Base-by-base conservation (phyloP, 2,329 filamentous ascomycete genomes). In the Diaporthe australafricana region DNA sequence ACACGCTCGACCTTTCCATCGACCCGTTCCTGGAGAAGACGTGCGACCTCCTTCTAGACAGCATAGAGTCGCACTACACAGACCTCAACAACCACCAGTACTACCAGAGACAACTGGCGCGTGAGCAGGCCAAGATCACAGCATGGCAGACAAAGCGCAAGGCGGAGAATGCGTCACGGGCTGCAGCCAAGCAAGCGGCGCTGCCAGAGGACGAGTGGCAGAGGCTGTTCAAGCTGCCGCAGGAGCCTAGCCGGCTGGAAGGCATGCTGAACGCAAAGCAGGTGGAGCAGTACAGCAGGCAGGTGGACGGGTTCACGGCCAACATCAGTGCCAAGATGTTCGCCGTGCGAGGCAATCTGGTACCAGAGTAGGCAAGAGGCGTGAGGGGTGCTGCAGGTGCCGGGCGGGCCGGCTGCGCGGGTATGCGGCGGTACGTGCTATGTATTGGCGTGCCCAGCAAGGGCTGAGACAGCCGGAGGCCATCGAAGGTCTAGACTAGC, bases 11-110 rank as follows among this genome's bases (percentile, higher is more conserved):
- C 78, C 91, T 99, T 74, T 94, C 93, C 76, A 97, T 98, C 83
- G 96, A 99, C 82, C 96, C 96, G 40, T 98, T 97, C 88, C 91
- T 99, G 60, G 96, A 98, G 89, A 98, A 98, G 90, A 98, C 96
- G 67, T 98, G 95, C 85, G 96, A 99, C 81, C 90, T 98, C 77
- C 90, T 99, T 71, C 91, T 98, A 75, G 96, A 99, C 81, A 95
- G 93, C 87, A 98, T 99, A 82, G 96, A 99, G 87, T 93, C 93
- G 70, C 96, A 99, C 87, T 96, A 98, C 86, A 98, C 95, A 73
- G 96, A 99, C 85, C 93, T 97, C 82, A 98, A 98, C 91, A 99
- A 99, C 89, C 96, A 97, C 87, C 95, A 98, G 84, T 91, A 90
- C 89, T 98, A 98, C 87, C 95, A 98, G 86, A 91, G 96, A 79